phyloP scores from a whole-genome alignment of 2,329 filamentous ascomycete genomes.

The Blastomyces silverae region DNA sequence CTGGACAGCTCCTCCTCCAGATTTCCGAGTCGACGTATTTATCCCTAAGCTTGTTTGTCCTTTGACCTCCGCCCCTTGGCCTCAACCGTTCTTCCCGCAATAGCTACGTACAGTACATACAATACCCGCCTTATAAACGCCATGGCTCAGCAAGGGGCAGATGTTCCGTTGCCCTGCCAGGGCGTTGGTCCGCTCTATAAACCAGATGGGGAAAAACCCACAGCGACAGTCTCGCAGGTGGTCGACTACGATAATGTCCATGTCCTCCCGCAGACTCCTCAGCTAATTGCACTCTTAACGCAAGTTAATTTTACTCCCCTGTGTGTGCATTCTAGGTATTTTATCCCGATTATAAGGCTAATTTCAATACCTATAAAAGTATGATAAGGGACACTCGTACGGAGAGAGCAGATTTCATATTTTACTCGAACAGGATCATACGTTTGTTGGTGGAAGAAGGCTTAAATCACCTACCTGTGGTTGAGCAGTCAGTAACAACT shows the following conservation, averaged over 20 bases:
- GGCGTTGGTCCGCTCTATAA: conserved; percentile 75
- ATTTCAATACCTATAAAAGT: conserved; percentile 49
- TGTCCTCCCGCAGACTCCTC: conserved; percentile 84
- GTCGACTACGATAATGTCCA: conserved; percentile 81
- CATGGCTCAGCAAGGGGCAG: conserved; percentile 13
- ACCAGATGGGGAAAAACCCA: conserved; percentile 68
- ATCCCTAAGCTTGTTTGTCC: not conserved
- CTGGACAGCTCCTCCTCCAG: too few relatives aligned
- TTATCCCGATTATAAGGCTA: not conserved
- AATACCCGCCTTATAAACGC: not conserved
- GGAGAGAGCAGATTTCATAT: conserved; percentile 92
- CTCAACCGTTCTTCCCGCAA: not conserved
- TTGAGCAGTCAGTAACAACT: conserved; percentile 81
- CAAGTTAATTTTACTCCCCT: conserved; percentile 48
- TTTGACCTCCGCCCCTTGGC: not conserved
- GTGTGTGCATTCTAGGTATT: conserved; percentile 2
- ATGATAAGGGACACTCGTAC: conserved; percentile 94
- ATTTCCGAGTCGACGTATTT: not conserved
- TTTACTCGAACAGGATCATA: conserved; percentile 98
- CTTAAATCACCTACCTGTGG: conserved; percentile 88
- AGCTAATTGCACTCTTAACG: conserved; percentile 96
- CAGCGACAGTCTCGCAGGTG: conserved; percentile 77
- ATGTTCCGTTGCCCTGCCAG: conserved; percentile 15
- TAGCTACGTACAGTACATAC: not conserved
- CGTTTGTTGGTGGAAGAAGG: conserved; percentile 94